Conservation (phyloP, 495 filamentous ascomycete species). For the Aspergillus leporis region DNA sequence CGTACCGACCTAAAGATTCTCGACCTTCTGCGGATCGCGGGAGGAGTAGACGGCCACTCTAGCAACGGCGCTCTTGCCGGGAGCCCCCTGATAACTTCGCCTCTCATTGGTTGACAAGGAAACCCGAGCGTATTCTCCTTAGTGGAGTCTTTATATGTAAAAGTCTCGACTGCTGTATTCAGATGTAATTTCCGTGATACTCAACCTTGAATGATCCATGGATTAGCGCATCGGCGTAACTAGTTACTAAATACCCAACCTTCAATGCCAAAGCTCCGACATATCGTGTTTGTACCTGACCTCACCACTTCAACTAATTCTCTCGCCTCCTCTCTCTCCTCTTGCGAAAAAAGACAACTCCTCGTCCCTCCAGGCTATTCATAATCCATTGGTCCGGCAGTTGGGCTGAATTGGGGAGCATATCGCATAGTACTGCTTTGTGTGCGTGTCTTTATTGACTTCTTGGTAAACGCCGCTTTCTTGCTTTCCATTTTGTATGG, state of each 20-base stretch:
- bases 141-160: too few species aligned
- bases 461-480: neutral
- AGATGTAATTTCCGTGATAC: too few species aligned
- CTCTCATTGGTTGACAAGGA: neutral
- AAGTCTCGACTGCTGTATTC: too few species aligned
- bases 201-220: too few species aligned
- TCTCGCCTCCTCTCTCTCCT: neutral
- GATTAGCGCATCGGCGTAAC: too few species aligned
- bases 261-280: too few species aligned
- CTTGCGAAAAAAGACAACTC: neutral
- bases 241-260: too few species aligned
- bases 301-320: neutral
- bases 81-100: neutral
- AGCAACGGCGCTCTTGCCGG: neutral
- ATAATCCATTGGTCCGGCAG: neutral
- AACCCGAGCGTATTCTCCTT: too few species aligned
- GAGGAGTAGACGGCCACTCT: slow-evolving; percentile 6
- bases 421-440: neutral
- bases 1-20: slow-evolving; percentile 1
- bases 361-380: neutral
- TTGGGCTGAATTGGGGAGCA: neutral
- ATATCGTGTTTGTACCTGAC: too few species aligned
- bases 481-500: neutral
- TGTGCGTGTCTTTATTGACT: neutral
- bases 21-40: slow-evolving; percentile 5